Percentiles rank a stretch among this genome's conserved stretches.
Evolutionary conservation across 2,329 filamentous ascomycete species (phyloP).

Genomic region (Rhynchosporium agropyri): DNA sequence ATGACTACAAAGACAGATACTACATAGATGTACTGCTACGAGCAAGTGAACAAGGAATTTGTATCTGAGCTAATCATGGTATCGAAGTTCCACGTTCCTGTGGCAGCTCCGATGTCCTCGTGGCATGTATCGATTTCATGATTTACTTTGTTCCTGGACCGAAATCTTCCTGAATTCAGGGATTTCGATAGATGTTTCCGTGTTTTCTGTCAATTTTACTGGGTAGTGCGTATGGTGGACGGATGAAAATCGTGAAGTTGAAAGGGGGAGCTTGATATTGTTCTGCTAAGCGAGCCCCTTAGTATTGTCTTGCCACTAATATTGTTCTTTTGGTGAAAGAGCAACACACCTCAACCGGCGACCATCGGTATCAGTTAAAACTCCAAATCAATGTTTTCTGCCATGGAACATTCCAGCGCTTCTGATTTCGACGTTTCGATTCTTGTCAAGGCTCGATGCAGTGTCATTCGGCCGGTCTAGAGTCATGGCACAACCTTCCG

Average conservation of each 20-base stretch:
- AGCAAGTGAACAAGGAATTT: conserved; percentile 6
- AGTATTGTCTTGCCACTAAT: conserved; percentile 20
- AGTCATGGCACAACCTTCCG: background rate
- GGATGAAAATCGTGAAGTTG: conserved; percentile 10
- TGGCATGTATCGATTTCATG: conserved; percentile 5
- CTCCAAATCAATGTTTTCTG: background rate
- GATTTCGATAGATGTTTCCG: background rate
- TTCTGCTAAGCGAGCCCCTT: conserved; percentile 23
- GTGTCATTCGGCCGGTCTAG: background rate
- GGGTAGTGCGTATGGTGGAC: background rate
- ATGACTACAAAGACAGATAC: background rate
- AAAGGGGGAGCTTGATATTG: conserved; percentile 23
- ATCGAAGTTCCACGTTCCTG: background rate
- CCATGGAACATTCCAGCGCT: background rate
- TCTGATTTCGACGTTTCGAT: background rate
- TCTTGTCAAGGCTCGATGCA: background rate
- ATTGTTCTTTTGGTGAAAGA: conserved; percentile 22
- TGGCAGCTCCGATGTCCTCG: background rate
- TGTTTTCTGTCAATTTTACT: background rate
- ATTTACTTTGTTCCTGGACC: conserved; percentile 7
- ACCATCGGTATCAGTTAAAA: background rate
- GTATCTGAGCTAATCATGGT: conserved; percentile 4
- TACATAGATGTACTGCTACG: background rate
- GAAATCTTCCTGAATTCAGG: background rate
- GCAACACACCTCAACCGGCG: background rate